Evolutionary conservation across 2,329 filamentous ascomycete genomes (phyloP).

Genomic region (Emmonsiellopsis sp.): DNA sequence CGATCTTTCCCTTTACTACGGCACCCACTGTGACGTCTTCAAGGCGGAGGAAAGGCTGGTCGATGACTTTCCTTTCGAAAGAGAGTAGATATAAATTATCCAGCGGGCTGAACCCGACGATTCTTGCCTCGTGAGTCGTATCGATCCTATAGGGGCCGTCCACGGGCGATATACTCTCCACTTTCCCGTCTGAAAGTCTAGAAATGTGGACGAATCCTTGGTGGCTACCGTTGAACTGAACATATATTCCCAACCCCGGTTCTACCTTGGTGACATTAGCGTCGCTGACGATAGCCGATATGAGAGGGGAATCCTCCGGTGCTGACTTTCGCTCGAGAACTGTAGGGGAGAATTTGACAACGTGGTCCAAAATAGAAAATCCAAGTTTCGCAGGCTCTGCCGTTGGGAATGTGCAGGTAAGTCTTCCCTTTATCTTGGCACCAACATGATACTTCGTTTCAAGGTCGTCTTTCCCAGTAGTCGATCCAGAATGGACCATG

Average conservation of each 20-base stretch:
- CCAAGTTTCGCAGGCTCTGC: slow-evolving; percentile 75
- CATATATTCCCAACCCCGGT: slow-evolving; percentile 68
- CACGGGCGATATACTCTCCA: slow-evolving; percentile 69
- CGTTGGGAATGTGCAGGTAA: slow-evolving; percentile 78
- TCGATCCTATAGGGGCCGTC: slow-evolving; percentile 70
- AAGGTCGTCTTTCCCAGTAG: slow-evolving; percentile 58
- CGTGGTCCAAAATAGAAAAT: slow-evolving; percentile 78
- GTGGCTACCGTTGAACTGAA: slow-evolving; percentile 55
- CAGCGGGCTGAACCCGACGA: slow-evolving; percentile 77
- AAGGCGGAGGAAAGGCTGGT: slow-evolving; percentile 82
- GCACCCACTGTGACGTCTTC: slow-evolving; percentile 80
- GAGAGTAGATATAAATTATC: slow-evolving; percentile 82
- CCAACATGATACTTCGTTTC: slow-evolving; percentile 73
- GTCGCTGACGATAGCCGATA: slow-evolving; percentile 64
- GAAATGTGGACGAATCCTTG: slow-evolving; percentile 94
- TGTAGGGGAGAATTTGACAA: slow-evolving; percentile 51
- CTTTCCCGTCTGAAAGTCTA: slow-evolving; percentile 76
- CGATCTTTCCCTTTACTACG: slow-evolving; percentile 70
- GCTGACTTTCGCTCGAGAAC: slow-evolving; percentile 21
- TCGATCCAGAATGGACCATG: slow-evolving; percentile 74
- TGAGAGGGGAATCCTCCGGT: slow-evolving; percentile 36
- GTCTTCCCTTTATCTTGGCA: slow-evolving; percentile 71
- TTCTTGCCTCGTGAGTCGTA: slow-evolving; percentile 67
- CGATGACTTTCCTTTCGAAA: slow-evolving; percentile 69
- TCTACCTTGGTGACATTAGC: slow-evolving; percentile 75